Evolutionary conservation across 129 eudicot genomes (phyloP), one percentile per base, ranked within the genome.

Genomic region (Artemisia tridentata): DNA sequence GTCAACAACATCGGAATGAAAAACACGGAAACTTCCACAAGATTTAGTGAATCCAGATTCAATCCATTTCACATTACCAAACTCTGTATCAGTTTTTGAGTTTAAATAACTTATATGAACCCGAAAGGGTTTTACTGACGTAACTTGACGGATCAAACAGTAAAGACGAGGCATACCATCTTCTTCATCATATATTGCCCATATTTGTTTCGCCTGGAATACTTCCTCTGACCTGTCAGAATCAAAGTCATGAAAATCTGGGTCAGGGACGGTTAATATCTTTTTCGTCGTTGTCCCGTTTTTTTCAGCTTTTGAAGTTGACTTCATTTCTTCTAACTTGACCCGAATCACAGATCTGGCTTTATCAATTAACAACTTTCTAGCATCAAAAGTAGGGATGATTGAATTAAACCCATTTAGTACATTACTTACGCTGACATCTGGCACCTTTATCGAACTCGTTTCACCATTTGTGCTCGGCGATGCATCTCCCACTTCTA

Each of bases 101-200:
- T 85, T 81, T 75, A 92, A 56, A 85, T 88, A 92, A 71, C 96
- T 86, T 51, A 92, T 88, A 23, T 78, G 75, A 25, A 92, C 80
- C 80, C 89, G 88, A 48, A 92, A 92, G 5, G 98, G 98, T 21
- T 86, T 86, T 43, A 84, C 78, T 0, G 98, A 92, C 59, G 88
- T 79, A 53, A 92, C 78, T 65, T 88, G 80, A 41, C 98, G 96
- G 57, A 92, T 84, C 45, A 92, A 80, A 79, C 98, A 92, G 68
- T 92, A 91, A 66, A 91, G 74, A 14, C 97, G 91, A 49, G 97
- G 97, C 97, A 91, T 91, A 13, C 96, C 97, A 45, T 92, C 98
- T 81, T 92, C 98, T 86, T 92, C 98, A 51, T 91, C 98, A 49
- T 92, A 92, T 45, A 92, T 57, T 11, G 98, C 98, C 98, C 98